Percentiles rank a stretch among this genome's conserved stretches.
These are phyloP conservation scores for Sporormia fimetaria DNA, from an alignment of 495 filamentous ascomycete species.

Conservation along the genomic window DNA sequence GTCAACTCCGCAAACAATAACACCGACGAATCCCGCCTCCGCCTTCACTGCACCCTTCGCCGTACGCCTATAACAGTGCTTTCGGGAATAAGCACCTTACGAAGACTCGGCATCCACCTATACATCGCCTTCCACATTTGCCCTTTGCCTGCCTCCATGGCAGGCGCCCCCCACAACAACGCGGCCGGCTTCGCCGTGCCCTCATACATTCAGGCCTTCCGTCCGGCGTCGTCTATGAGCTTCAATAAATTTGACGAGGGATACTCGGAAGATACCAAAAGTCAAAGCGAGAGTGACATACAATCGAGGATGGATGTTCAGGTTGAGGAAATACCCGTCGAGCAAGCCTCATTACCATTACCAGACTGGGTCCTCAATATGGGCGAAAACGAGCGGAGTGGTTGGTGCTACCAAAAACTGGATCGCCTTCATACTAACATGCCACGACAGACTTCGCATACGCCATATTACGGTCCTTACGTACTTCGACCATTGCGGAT, in stretches of 20 bases:
- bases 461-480: slow-evolving; percentile 58
- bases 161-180: slow-evolving; percentile 6
- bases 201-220: slow-evolving; percentile 21
- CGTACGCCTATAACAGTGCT: no score
- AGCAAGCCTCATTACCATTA: slow-evolving; percentile 26
- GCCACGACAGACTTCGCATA: slow-evolving; percentile 43
- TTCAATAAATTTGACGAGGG: slow-evolving; percentile 44
- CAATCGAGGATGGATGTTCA: slow-evolving; percentile 29
- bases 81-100: no score
- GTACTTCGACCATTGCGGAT: slow-evolving; percentile 61
- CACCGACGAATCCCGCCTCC: no score
- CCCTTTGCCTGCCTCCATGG: no score
- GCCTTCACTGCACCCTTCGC: no score
- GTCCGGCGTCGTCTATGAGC: slow-evolving; percentile 19
- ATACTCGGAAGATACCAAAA: slow-evolving; percentile 53
- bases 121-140: no score
- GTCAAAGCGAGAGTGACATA: slow-evolving; percentile 40
- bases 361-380: slow-evolving; percentile 44
- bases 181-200: slow-evolving; percentile 8
- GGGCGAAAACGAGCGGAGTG: slow-evolving; percentile 44
- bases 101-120: no score
- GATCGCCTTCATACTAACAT: not conserved
- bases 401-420: slow-evolving; percentile 31
- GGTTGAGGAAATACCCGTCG: slow-evolving; percentile 17
- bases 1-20: no score